A percentile compares a stretch with the other conserved stretches of the same genome.
Conservation (phyloP, 805 yeast species). For the Lachancea dasiensis region DNA sequence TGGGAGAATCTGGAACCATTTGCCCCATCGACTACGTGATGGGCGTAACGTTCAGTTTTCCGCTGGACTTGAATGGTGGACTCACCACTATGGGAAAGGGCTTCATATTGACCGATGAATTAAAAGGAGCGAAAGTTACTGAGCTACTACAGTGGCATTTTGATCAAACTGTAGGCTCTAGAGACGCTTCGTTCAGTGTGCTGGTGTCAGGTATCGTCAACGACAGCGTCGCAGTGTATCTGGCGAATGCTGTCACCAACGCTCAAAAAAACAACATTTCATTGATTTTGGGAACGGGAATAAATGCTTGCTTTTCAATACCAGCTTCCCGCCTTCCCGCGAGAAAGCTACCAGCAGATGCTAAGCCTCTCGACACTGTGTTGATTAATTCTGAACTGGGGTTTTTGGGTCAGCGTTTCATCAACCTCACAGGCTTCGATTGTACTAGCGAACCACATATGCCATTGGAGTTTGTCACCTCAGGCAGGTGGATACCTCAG, state of each 20-base stretch:
- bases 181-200: constrained; percentile 33
- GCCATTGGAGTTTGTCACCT: constrained; percentile 28
- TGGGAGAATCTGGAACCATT: not conserved
- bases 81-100: constrained; percentile 59
- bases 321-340: constrained; percentile 16
- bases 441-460: constrained; percentile 10
- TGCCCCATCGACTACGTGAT: constrained; percentile 15
- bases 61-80: constrained; percentile 25
- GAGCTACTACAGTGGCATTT: constrained; percentile 36
- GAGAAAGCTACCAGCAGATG: constrained; percentile 9
- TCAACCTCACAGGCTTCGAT: constrained; percentile 21
- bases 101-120: constrained; percentile 40
- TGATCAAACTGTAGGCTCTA: constrained; percentile 10
- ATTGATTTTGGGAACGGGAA: constrained; percentile 64
- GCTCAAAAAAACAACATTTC: constrained; percentile 40
- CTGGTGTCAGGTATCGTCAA: constrained; percentile 42
- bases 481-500: constrained; percentile 27
- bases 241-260: constrained; percentile 40
- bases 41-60: constrained; percentile 32
- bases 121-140: constrained; percentile 39
- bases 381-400: constrained; percentile 28
- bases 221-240: constrained; percentile 60
- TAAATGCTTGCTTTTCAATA: constrained; percentile 44
- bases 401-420: constrained; percentile 20
- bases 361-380: constrained; percentile 4